Evolutionary conservation across 2,329 filamentous ascomycete species (phyloP), one percentile per base, ranked within the genome.

Genomic region (Cadophora sp.): DNA sequence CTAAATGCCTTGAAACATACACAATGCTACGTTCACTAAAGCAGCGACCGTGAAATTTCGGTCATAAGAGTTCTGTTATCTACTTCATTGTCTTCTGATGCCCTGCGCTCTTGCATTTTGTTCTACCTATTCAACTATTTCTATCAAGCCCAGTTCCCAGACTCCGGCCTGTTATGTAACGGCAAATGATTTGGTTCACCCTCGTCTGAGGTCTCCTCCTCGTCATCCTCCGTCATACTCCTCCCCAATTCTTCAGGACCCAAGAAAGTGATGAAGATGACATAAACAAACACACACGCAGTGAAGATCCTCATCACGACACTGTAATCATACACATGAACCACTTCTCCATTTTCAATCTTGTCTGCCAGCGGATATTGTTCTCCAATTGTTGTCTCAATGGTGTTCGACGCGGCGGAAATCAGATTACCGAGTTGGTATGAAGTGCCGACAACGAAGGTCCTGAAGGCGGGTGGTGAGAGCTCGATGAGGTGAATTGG

Each of bases 351-450:
- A 24, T 58, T 1, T 24, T 41, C 20, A 2, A 43, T 41, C 36
- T 16, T 43, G 22, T 58, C 55, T 0, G 88, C 83, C 3, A 96
- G 83, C 0, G 92, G 92, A 77, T 93, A 96, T 86, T 80, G 84
- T 74, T 94, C 90, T 1, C 91, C 84, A 60, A 94, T 84, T 14
- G 89, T 90, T 68, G 93, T 93, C 75, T 94, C 89, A 58, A 94
- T 94, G 77, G 94, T 91, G 0, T 91, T 88, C 0, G 87, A 89
- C 0, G 90, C 90, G 0, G 88, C 89, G 1, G 88, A 90, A 62
- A 91, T 88, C 83, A 92, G 89, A 81, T 92, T 93, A 7, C 90
- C 91, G 9, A 93, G 79, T 80, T 93, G 91, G 78, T 93, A 93
- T 0, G 88, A 89, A 60, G 91, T 84, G 51, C 90, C 91, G 0